phyloP scores from a whole-genome alignment of 2,329 filamentous ascomycete species.

The Erysiphe neolycopersici region DNA sequence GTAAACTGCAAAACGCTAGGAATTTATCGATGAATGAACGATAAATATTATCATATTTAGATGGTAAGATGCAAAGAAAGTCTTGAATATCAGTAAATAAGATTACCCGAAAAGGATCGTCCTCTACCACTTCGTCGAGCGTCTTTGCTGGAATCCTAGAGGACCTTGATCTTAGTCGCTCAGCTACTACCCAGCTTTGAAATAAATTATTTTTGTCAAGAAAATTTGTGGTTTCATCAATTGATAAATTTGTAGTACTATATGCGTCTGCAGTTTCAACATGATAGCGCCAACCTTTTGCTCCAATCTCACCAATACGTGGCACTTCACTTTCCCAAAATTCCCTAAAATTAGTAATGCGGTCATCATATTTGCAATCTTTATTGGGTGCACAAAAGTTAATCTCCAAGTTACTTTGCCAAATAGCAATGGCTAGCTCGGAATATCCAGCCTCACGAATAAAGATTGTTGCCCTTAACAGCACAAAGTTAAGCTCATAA shows the following conservation, averaged over 20 bases:
- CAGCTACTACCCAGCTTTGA: constrained; percentile 22
- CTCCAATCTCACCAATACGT: constrained; percentile 46
- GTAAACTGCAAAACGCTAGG: constrained; percentile 37
- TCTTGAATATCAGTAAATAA: constrained; percentile 51
- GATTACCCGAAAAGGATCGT: constrained; percentile 62
- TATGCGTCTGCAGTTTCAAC: constrained; percentile 11
- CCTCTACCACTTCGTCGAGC: constrained; percentile 44
- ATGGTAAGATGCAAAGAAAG: constrained; percentile 28
- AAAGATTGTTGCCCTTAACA: constrained; percentile 49
- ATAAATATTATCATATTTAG: constrained; percentile 14
- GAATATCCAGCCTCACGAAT: constrained; percentile 50
- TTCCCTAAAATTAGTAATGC: constrained; percentile 25
- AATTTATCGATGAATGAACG: constrained; percentile 39
- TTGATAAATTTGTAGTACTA: constrained; percentile 4
- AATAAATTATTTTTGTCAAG: constrained; percentile 13
- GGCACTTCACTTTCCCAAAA: constrained; percentile 76
- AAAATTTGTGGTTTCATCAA: constrained; percentile 4
- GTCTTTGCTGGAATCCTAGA: constrained; percentile 42
- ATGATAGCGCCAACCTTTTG: constrained; percentile 43
- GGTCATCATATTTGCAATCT: constrained; percentile 3
- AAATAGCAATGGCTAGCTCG: constrained; percentile 51
- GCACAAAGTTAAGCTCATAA: constrained; percentile 33
- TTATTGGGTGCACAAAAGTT: constrained; percentile 30
- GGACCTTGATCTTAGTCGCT: constrained; percentile 21
- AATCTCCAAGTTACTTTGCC: constrained; percentile 61